phyloP scores from a whole-genome alignment of 2,329 filamentous ascomycete species.

The Hirsutella rhossiliensis region DNA sequence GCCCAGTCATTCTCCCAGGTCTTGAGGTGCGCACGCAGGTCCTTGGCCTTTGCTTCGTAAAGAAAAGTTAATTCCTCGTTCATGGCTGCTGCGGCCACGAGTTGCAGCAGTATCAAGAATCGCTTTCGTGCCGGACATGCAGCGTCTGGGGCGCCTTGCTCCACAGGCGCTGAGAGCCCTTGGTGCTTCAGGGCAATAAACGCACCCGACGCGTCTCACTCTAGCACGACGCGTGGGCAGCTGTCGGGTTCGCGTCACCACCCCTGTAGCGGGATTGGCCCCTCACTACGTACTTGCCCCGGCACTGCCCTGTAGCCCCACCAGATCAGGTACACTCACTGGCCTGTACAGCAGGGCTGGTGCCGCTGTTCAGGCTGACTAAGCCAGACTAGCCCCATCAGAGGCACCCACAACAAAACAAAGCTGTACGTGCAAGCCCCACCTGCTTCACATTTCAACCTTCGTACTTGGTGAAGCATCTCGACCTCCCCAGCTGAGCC shows the following conservation, averaged over 20 bases:
- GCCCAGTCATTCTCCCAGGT: constrained; percentile 61
- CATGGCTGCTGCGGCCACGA: constrained; percentile 23
- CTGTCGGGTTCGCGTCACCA: neutral
- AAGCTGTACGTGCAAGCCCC: too few species aligned
- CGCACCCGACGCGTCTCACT: neutral
- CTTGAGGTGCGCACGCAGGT: constrained; percentile 60
- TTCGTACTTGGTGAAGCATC: too few species aligned
- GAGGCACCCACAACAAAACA: too few species aligned
- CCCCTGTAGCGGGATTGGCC: neutral
- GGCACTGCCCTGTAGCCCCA: neutral
- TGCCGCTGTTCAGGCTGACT: too few species aligned
- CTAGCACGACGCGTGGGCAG: neutral
- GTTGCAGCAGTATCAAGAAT: neutral
- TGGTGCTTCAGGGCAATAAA: neutral
- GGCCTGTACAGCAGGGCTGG: too few species aligned
- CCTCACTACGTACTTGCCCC: neutral
- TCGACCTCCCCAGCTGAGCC: too few species aligned
- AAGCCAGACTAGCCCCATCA: too few species aligned
- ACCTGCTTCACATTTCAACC: too few species aligned
- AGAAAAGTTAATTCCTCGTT: constrained; percentile 29
- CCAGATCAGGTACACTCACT: too few species aligned
- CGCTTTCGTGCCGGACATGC: neutral
- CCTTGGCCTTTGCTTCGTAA: constrained; percentile 37
- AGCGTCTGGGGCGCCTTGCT: neutral
- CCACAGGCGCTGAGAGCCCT: neutral